These are phyloP conservation scores for Phenoliferia sp. DNA, from an alignment of 1,284 basidiomycete genomes.

Conservation along the genomic window DNA sequence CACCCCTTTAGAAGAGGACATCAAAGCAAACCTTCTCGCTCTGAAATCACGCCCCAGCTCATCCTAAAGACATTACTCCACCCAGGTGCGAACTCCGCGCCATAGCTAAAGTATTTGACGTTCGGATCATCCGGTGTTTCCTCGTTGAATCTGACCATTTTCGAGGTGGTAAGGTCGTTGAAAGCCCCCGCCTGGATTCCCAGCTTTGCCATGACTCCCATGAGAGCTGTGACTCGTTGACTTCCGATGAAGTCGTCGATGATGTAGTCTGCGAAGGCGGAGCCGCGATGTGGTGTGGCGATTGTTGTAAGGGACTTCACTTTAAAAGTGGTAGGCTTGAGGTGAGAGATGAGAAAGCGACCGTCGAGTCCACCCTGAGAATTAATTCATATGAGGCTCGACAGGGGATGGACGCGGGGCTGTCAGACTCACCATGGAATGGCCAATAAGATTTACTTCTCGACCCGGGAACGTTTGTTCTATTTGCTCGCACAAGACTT, in stretches of 20 bases:
- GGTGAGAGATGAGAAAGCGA: slow-evolving; percentile 61
- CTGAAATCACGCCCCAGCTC: slow-evolving; percentile 73
- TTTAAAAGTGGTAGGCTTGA: slow-evolving; percentile 48
- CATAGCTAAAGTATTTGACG: slow-evolving; percentile 89
- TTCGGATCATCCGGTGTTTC: slow-evolving; percentile 68
- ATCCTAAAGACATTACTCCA: slow-evolving; percentile 50
- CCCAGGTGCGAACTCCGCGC: slow-evolving; percentile 79
- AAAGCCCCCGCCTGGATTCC: slow-evolving; percentile 84
- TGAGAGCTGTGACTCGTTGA: slow-evolving; percentile 54
- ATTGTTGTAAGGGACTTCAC: slow-evolving; percentile 88
- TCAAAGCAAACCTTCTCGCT: slow-evolving; percentile 70
- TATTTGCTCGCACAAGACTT: slow-evolving; percentile 75
- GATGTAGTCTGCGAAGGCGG: slow-evolving; percentile 88
- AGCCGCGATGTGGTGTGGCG: slow-evolving; percentile 82
- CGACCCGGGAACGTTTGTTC: slow-evolving; percentile 70
- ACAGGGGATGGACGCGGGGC: not conserved
- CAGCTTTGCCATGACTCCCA: slow-evolving; percentile 63
- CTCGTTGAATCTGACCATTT: slow-evolving; percentile 83
- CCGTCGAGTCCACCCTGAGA: slow-evolving; percentile 83
- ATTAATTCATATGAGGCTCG: slow-evolving; percentile 9
- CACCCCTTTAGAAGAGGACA: not conserved
- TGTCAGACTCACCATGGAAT: slow-evolving; percentile 69
- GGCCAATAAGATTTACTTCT: slow-evolving; percentile 84
- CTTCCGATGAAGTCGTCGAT: slow-evolving; percentile 69
- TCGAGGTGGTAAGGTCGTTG: slow-evolving; percentile 73